These are phyloP conservation scores for Lachancea quebecensis DNA, from an alignment of 805 yeast genomes.

Conservation along the genomic window DNA sequence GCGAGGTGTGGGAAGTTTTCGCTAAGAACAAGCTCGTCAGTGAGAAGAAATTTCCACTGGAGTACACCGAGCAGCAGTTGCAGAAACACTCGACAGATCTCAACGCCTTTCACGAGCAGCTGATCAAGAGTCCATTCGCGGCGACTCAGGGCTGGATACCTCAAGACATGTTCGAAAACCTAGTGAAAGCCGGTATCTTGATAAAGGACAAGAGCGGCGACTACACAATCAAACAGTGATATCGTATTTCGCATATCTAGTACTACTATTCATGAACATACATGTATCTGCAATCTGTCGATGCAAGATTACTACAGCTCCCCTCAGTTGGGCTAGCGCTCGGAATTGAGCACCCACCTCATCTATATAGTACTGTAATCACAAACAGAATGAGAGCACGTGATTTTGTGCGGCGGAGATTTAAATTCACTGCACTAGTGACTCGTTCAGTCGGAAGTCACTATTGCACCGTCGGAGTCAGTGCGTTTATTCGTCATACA, in stretches of 20 bases:
- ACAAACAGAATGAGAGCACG: too few relatives aligned
- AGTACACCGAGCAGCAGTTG: constrained; percentile 51
- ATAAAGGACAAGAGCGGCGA: constrained; percentile 54
- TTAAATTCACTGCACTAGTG: too few relatives aligned
- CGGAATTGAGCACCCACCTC: too few relatives aligned
- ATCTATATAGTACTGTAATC: too few relatives aligned
- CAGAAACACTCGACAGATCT: constrained; percentile 51
- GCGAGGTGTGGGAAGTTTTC: constrained; percentile 63
- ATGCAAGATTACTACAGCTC: too few relatives aligned
- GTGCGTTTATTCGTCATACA: too few relatives aligned
- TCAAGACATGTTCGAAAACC: constrained; percentile 77
- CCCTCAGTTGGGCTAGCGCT: too few relatives aligned
- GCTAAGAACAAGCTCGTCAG: constrained; percentile 51
- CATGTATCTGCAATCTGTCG: too few relatives aligned
- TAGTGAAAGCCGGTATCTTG: constrained; percentile 62
- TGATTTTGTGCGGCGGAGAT: too few relatives aligned
- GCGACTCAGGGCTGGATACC: constrained; percentile 96
- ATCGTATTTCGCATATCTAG: not conserved
- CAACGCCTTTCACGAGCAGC: constrained; percentile 59
- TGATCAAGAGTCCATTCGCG: constrained; percentile 70
- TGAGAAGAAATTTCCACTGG: constrained; percentile 50
- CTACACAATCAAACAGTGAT: constrained; percentile 28
- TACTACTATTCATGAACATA: not conserved
- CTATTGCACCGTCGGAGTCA: too few relatives aligned
- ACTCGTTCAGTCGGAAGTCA: too few relatives aligned